Evolutionary conservation across 164 flowering plant genomes (phyloP).

Genomic region (Liquidambar formosana): DNA sequence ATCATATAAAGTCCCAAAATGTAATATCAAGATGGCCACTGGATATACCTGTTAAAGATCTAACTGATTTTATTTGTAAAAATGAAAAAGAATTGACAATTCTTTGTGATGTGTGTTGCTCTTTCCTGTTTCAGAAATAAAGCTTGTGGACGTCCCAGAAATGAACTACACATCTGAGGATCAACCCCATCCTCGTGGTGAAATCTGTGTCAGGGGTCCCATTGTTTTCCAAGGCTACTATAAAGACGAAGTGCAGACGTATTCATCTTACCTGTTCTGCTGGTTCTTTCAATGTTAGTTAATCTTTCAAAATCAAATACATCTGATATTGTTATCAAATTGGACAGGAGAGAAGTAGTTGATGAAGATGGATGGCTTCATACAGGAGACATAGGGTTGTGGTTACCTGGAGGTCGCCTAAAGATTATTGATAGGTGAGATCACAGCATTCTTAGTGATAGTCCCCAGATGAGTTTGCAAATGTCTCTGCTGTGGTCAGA

Average conservation of each 20-base stretch:
- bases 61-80: background rate
- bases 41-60: background rate
- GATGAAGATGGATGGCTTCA: conserved; percentile 96
- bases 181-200: conserved; percentile 91
- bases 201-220: conserved; percentile 93
- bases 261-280: conserved; percentile 14
- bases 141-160: conserved; percentile 95
- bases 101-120: background rate
- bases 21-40: background rate
- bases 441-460: no score
- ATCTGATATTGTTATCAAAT: conserved; percentile 7
- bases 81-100: background rate
- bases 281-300: background rate
- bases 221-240: conserved; percentile 81
- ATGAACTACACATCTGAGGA: conserved; percentile 95
- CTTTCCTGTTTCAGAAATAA: conserved; percentile 64
- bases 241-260: conserved; percentile 96
- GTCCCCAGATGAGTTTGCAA: no score
- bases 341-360: conserved; percentile 76
- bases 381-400: conserved; percentile 89
- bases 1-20: no score
- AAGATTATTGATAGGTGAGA: conserved; percentile 92
- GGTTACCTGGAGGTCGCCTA: conserved; percentile 81
- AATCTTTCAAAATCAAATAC: background rate
- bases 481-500: no score